Evolutionary conservation across 163 green algal species (phyloP).

Genomic region (Coccomyxa subellipsoidea): DNA sequence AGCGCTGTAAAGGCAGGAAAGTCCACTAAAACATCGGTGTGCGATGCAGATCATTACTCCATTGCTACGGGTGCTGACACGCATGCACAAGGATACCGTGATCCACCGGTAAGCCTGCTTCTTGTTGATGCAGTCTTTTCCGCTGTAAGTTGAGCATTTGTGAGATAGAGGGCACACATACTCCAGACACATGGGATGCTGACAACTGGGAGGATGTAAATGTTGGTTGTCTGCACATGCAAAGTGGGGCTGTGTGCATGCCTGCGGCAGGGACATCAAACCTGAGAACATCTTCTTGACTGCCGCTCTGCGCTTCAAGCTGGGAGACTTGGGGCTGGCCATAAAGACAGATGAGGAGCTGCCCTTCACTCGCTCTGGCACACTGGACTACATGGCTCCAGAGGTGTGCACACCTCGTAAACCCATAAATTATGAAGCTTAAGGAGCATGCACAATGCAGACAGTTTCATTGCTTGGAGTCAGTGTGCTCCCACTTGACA

Average conservation of each 20-base stretch:
- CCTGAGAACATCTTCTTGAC: conserved; percentile 84
- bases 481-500: background rate
- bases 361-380: conserved; percentile 58
- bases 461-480: background rate
- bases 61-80: conserved; percentile 64
- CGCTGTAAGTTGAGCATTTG: too few relatives aligned
- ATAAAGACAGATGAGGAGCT: conserved; percentile 39
- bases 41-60: conserved; percentile 64
- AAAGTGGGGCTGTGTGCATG: too few relatives aligned
- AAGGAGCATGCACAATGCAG: too few relatives aligned
- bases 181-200: too few relatives aligned
- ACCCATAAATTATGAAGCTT: too few relatives aligned
- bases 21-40: too few relatives aligned
- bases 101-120: conserved; percentile 40
- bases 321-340: conserved; percentile 73
- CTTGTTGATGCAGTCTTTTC: too few relatives aligned
- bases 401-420: conserved; percentile 39
- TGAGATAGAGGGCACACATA: too few relatives aligned
- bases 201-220: too few relatives aligned
- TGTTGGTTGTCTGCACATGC: too few relatives aligned
- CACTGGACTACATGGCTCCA: conserved; percentile 71
- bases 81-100: conserved; percentile 53
- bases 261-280: conserved; percentile 26
- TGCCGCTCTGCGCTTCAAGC: conserved; percentile 36
- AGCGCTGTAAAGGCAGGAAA: too few relatives aligned